These are phyloP conservation scores for Rhynchosporium graminicola DNA, from an alignment of 2,329 filamentous ascomycete genomes.

Conservation along the genomic window DNA sequence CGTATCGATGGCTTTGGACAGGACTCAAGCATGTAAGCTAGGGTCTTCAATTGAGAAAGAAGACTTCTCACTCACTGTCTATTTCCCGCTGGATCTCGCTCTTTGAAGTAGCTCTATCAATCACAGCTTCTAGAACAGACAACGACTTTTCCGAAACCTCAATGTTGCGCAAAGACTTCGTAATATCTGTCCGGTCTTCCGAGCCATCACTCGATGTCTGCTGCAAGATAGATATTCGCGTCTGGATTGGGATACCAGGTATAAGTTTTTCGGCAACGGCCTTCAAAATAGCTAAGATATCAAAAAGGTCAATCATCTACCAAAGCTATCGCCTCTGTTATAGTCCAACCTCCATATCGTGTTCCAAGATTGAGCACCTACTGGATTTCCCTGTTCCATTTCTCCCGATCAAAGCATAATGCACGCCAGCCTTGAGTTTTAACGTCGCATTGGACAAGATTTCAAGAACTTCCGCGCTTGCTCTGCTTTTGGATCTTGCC, in stretches of 20 bases:
- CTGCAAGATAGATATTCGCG: constrained; percentile 67
- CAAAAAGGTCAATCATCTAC: background rate
- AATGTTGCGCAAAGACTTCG: constrained; percentile 15
- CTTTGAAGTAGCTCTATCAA: constrained; percentile 59
- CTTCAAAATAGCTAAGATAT: constrained; percentile 60
- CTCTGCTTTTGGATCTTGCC: constrained; percentile 55
- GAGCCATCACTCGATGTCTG: constrained; percentile 52
- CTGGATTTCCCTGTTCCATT: constrained; percentile 86
- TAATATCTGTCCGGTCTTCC: constrained; percentile 42
- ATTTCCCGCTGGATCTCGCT: constrained; percentile 63
- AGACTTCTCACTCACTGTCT: constrained; percentile 46
- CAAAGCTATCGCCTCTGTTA: too few relatives aligned
- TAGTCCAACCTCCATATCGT: too few relatives aligned
- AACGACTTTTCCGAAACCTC: constrained; percentile 34
- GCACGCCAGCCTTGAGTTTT: constrained; percentile 68
- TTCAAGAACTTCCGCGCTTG: constrained; percentile 56
- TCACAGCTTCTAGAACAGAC: constrained; percentile 67
- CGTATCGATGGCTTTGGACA: constrained; percentile 61
- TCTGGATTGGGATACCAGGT: constrained; percentile 69
- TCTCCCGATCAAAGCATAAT: constrained; percentile 77
- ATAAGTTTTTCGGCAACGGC: constrained; percentile 79
- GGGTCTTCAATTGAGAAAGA: background rate
- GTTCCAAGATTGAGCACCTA: constrained; percentile 42
- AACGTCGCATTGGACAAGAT: constrained; percentile 70
- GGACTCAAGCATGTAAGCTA: constrained; percentile 41